Conservation (phyloP, 2,329 filamentous ascomycete genomes). For the Rhynchosporium secalis region DNA sequence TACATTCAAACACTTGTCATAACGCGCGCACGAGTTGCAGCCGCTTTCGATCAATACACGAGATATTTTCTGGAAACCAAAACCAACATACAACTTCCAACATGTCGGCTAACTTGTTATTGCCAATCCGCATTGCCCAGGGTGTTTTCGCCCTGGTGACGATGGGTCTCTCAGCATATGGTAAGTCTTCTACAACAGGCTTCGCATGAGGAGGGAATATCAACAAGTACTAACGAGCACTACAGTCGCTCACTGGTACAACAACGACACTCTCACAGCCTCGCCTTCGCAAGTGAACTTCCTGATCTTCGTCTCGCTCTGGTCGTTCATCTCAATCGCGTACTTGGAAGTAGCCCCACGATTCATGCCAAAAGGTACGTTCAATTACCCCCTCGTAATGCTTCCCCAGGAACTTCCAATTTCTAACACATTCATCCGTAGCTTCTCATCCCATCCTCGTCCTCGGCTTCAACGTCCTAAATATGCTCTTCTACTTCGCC, state of each 20-base stretch:
- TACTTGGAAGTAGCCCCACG: conserved; percentile 54
- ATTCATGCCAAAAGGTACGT: conserved; percentile 38
- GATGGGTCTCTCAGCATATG: conserved; percentile 51
- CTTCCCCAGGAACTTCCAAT: not conserved
- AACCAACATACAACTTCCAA: conserved; percentile 16
- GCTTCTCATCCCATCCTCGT: conserved; percentile 51
- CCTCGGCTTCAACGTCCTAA: conserved; percentile 52
- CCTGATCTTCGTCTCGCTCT: conserved; percentile 54
- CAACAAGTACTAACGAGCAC: conserved; percentile 24
- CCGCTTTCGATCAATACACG: conserved; percentile 16
- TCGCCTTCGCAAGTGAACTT: conserved; percentile 60
- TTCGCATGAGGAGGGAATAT: not conserved
- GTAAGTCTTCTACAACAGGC: conserved; percentile 39
- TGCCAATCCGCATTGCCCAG: conserved; percentile 50
- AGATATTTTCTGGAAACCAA: conserved; percentile 6
- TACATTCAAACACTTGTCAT: conserved; percentile 13
- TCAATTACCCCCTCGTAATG: not conserved
- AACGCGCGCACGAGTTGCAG: conserved; percentile 33
- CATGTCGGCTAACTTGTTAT: conserved; percentile 46
- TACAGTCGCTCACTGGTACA: conserved; percentile 61
- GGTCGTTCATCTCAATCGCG: conserved; percentile 54
- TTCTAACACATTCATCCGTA: conserved; percentile 25
- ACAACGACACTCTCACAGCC: conserved; percentile 52
- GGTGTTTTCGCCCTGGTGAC: conserved; percentile 47
- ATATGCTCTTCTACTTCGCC: conserved; percentile 58